These are phyloP conservation scores for cucumber (Cucumis sativus) DNA, from an alignment of 306 rosid species.

Conservation along the genomic window DNA sequence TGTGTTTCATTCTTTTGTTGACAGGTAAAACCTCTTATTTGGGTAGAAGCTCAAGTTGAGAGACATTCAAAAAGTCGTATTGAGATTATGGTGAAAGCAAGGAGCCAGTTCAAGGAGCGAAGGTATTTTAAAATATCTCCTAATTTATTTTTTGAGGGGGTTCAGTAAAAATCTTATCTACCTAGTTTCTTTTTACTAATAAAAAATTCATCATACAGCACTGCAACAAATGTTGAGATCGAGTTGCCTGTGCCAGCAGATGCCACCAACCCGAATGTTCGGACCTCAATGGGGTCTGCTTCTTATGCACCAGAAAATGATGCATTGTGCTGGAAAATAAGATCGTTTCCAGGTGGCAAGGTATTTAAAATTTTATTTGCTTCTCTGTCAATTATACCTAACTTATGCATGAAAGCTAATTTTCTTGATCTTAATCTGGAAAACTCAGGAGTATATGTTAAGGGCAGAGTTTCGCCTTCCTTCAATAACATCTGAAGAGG, in stretches of 20 bases:
- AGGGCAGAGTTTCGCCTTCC: slow-evolving; percentile 97
- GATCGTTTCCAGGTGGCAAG: slow-evolving; percentile 99
- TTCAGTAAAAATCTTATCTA: slow-evolving; percentile 5
- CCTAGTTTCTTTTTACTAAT: slow-evolving; percentile 16
- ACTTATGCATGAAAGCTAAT: neutral
- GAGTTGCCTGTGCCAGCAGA: slow-evolving; percentile 85
- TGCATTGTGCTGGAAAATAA: slow-evolving; percentile 84
- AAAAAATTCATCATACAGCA: slow-evolving; percentile 37
- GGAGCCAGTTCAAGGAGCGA: slow-evolving; percentile 98
- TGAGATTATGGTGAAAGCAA: slow-evolving; percentile 85
- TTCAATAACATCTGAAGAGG: slow-evolving; percentile 72
- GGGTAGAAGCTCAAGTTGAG: slow-evolving; percentile 98
- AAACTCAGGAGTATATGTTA: slow-evolving; percentile 78
- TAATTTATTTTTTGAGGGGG: neutral
- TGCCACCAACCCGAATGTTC: slow-evolving; percentile 80
- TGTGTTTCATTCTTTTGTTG: slow-evolving; percentile 1
- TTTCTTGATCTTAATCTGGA: neutral
- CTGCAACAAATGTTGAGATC: slow-evolving; percentile 92
- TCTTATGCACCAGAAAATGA: slow-evolving; percentile 93
- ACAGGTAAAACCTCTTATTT: slow-evolving; percentile 87
- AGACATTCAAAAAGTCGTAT: slow-evolving; percentile 92
- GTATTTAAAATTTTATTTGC: slow-evolving; percentile 26
- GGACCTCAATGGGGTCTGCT: slow-evolving; percentile 98
- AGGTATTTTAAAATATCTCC: slow-evolving; percentile 36
- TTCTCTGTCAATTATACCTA: neutral